Conservation (phyloP, 176 grass and related monocot species). For the Eleusine coracana region DNA sequence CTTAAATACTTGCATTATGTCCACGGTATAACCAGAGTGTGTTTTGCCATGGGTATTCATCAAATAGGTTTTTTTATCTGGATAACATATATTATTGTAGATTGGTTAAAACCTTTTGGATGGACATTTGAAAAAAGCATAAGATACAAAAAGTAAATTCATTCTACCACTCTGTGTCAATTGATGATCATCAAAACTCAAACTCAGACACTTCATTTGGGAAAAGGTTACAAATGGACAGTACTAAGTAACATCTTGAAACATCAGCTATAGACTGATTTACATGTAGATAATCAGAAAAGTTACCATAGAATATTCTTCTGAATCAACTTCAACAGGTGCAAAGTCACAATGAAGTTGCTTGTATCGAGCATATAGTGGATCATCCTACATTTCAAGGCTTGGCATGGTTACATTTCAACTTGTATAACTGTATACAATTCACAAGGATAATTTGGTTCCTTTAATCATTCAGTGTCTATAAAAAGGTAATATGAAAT, state of each 20-base stretch:
- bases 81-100: slow-evolving; percentile 6
- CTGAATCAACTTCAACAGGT: slow-evolving; percentile 65
- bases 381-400: slow-evolving; percentile 69
- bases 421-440: slow-evolving; percentile 21
- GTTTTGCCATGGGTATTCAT: slow-evolving; percentile 84
- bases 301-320: slow-evolving; percentile 84
- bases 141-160: neutral
- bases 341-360: slow-evolving; percentile 78
- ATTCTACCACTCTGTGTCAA: slow-evolving; percentile 15
- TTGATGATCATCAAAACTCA: neutral
- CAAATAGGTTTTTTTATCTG: slow-evolving; percentile 91
- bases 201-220: neutral
- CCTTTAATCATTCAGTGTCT: neutral
- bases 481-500: neutral
- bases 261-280: neutral
- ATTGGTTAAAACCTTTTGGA: neutral
- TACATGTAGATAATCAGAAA: too few species aligned
- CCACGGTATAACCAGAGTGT: slow-evolving; percentile 71
- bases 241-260: slow-evolving; percentile 2
- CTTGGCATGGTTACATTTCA: slow-evolving; percentile 22
- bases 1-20: slow-evolving; percentile 89
- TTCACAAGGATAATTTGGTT: neutral
- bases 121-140: slow-evolving; percentile 25
- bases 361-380: slow-evolving; percentile 73
- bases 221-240: neutral